Conservation (phyloP, 306 rosid genomes). For the Acacia crassicarpa region DNA sequence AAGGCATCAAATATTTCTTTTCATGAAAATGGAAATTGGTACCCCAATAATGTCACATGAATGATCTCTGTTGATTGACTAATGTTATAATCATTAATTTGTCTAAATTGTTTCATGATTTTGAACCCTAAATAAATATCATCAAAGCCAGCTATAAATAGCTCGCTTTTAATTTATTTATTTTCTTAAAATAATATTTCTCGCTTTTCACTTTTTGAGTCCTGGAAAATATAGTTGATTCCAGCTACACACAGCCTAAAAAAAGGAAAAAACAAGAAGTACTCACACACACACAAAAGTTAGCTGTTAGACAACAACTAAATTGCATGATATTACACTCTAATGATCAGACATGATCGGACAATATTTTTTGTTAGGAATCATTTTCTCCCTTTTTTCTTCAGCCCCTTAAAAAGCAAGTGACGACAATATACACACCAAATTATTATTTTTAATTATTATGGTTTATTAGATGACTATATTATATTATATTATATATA, state of each 20-base stretch:
- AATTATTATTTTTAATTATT: no score
- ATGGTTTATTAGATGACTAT: no score
- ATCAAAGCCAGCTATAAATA: not conserved
- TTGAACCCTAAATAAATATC: not conserved
- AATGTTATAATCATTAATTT: not conserved
- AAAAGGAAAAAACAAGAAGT: no score
- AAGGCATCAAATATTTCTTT: not conserved
- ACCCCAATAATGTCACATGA: not conserved
- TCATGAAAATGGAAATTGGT: not conserved
- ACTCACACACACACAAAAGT: not conserved
- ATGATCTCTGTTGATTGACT: conserved; percentile 7
- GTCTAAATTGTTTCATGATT: not conserved
- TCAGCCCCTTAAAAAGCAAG: not conserved
- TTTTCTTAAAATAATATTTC: not conserved
- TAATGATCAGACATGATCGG: not conserved
- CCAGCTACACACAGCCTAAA: not conserved
- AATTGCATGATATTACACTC: not conserved
- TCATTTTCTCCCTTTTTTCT: not conserved
- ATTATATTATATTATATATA: no score
- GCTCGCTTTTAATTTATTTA: no score
- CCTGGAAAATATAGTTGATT: no score
- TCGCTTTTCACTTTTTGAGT: not conserved
- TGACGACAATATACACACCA: not conserved
- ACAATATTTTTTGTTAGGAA: not conserved
- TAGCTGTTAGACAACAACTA: no score